Conservation (phyloP, 2,329 filamentous ascomycete species). For the Ophiostoma triangulosporum region DNA sequence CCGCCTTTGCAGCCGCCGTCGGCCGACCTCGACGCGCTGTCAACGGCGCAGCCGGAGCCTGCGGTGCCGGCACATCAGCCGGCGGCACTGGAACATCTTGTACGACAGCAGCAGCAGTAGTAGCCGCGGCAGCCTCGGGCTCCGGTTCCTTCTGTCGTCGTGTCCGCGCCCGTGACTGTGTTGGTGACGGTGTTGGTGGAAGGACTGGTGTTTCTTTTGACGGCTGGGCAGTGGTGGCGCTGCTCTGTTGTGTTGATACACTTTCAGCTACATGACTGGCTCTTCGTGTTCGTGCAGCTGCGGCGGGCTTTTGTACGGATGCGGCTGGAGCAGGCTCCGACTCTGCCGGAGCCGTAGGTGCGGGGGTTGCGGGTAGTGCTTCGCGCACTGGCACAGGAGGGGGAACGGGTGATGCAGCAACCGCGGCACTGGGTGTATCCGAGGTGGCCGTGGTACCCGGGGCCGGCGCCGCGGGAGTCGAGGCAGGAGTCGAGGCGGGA, state of each 20-base stretch:
- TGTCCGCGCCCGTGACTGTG: not conserved
- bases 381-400: not conserved
- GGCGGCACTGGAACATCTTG: not conserved
- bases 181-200: slow-evolving; percentile 1
- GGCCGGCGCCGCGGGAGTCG: not conserved
- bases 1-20: not conserved
- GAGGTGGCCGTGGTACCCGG: not conserved
- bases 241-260: not conserved
- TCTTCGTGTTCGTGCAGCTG: not conserved
- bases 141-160: not conserved
- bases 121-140: not conserved
- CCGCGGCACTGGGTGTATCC: not conserved
- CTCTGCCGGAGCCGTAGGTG: not conserved
- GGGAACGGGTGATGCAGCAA: not conserved
- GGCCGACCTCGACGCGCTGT: slow-evolving; percentile 1
- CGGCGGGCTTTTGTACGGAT: not conserved
- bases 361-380: not conserved
- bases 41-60: too few species aligned
- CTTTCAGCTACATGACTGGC: not conserved
- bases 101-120: not conserved
- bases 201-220: not conserved
- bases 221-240: not conserved
- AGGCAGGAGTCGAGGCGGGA: slow-evolving; percentile 20
- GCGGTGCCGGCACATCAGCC: too few species aligned
- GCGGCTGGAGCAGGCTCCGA: not conserved